Percentiles rank a stretch among this genome's conserved stretches.
phyloP scores from a whole-genome alignment of 768 basidiomycete genomes.

The Omphalotus guepiniiformis region DNA sequence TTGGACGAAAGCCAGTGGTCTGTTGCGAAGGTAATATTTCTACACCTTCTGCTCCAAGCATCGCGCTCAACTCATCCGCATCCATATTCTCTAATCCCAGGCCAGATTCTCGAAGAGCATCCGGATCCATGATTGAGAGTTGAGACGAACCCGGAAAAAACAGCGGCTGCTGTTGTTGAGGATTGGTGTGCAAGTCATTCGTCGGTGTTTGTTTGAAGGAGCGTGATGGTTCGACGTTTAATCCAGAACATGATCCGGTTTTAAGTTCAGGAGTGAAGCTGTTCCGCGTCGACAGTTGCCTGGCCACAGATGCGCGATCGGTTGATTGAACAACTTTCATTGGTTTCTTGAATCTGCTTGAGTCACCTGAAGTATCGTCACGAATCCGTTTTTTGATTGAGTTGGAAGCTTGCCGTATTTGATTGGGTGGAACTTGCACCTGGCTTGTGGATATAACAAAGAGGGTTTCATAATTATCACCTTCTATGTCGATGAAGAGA shows the following conservation, averaged over 20 bases:
- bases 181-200: background rate
- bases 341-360: constrained; percentile 44
- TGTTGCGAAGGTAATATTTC: constrained; percentile 32
- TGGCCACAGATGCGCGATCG: constrained; percentile 19
- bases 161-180: constrained; percentile 32
- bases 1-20: background rate
- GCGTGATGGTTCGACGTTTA: constrained; percentile 15
- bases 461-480: constrained; percentile 58
- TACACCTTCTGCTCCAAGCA: constrained; percentile 58
- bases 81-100: constrained; percentile 67
- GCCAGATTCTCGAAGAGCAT: constrained; percentile 53
- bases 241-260: constrained; percentile 15
- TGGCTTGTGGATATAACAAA: constrained; percentile 81
- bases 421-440: constrained; percentile 34
- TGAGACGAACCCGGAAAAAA: constrained; percentile 51
- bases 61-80: constrained; percentile 52
- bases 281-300: constrained; percentile 21
- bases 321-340: constrained; percentile 45
- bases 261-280: constrained; percentile 33
- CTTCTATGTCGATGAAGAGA: constrained; percentile 73
- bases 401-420: constrained; percentile 17
- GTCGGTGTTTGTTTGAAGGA: constrained; percentile 26
- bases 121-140: constrained; percentile 51
- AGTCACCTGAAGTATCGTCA: constrained; percentile 33
- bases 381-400: constrained; percentile 37